Conservation (phyloP, 129 eudicot genomes). For the Flaveria linearis region DNA sequence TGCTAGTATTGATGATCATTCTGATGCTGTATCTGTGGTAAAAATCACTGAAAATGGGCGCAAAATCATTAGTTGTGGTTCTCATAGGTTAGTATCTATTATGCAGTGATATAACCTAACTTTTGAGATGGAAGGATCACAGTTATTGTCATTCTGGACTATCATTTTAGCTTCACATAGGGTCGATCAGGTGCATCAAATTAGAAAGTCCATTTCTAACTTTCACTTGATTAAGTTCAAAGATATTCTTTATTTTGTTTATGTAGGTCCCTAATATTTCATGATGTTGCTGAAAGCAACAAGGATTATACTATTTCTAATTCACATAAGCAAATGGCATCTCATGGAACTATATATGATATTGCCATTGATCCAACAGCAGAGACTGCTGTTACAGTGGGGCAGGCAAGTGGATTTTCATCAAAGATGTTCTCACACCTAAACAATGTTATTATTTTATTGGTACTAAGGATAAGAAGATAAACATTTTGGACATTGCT, state of each 20-base stretch:
- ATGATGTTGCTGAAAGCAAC: constrained; percentile 41
- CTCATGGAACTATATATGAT: constrained; percentile 47
- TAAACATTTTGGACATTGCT: constrained; percentile 48
- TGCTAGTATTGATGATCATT: constrained; percentile 60
- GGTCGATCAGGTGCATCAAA: constrained; percentile 14
- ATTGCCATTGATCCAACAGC: no score
- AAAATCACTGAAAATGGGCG: constrained; percentile 49
- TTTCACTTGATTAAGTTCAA: constrained; percentile 10
- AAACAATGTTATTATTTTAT: neutral
- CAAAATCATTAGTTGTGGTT: constrained; percentile 54
- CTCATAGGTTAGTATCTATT: constrained; percentile 49
- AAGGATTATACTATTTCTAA: constrained; percentile 40
- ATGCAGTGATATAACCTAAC: constrained; percentile 5
- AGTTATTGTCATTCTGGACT: neutral
- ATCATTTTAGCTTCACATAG: constrained; percentile 5
- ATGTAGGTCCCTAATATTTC: constrained; percentile 52
- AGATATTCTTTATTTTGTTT: constrained; percentile 23
- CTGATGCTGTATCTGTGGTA: constrained; percentile 53
- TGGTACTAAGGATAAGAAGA: constrained; percentile 63
- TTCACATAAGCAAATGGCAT: constrained; percentile 39
- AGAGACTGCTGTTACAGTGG: constrained; percentile 50
- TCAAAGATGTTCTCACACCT: constrained; percentile 7
- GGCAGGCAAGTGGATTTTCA: constrained; percentile 45
- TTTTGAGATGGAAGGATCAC: neutral
- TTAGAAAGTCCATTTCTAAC: constrained; percentile 9